Evolutionary conservation across 768 basidiomycete species (phyloP), one percentile per base, ranked within the genome.

Genomic region (Boletus rubescentipes): DNA sequence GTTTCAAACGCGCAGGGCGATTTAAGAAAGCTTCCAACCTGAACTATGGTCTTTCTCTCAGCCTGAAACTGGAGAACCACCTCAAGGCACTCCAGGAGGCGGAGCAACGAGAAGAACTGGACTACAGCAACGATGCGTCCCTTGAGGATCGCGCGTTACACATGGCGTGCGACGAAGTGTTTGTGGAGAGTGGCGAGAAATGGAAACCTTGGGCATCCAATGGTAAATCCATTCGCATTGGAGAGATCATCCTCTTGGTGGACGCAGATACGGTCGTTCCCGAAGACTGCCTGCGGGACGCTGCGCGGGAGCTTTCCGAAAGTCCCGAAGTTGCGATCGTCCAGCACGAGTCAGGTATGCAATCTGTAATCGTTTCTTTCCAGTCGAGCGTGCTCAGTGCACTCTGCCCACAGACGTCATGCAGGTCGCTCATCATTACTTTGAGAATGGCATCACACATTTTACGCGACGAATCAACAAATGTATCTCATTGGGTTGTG

Each of bases 11-110:
- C 30, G 68, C 87, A 0, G 93, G 93, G 9, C 80, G 92, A 10
- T 96, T 96, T 82, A 96, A 96, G 78, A 96, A 96, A 68, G 92
- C 92, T 2, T 87, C 85, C 29, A 96, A 96, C 69, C 82, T 95
- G 82, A 96, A 95, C 68, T 93, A 87, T 55, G 91, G 82, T 8
- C 74, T 80, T 10, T 70, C 66, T 16, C 61, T 81, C 14, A 76
- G 75, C 14, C 54, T 77, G 46, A 68, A 71, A 16, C 51, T 71
- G 34, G 70, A 70, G 43, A 52, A 46, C 9, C 61, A 72, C 43
- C 72, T 80, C 62, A 70, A 71, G 42, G 67, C 59, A 1, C 60
- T 77, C n/a, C 60, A 66, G 14, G 72, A 75, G 59, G 51, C 79
- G 77, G 67, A 77, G 84, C 43, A 75, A 74, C 55, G 70, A 57